phyloP scores from a whole-genome alignment of 495 filamentous ascomycete species.

The Neurospora africana region DNA sequence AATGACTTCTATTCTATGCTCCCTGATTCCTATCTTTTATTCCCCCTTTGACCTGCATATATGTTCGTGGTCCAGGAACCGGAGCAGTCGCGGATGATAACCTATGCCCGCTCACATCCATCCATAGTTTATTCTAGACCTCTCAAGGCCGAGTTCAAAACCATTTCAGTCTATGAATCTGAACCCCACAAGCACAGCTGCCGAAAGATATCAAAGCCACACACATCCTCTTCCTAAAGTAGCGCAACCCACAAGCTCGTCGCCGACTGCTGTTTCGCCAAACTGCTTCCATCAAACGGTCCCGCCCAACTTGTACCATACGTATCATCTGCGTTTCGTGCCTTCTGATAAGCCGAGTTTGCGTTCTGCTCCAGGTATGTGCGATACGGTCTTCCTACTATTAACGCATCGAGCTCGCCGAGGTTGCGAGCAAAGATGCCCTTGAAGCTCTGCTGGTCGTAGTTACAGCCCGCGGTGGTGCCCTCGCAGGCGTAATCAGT shows the following conservation, averaged over 20 bases:
- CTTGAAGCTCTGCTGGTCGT: conserved; percentile 59
- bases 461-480: conserved; percentile 36
- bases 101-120: background rate
- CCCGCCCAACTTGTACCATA: conserved; percentile 50
- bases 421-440: conserved; percentile 61
- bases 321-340: conserved; percentile 35
- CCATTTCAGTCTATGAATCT: background rate
- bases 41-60: background rate
- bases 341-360: conserved; percentile 43
- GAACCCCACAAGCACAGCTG: background rate
- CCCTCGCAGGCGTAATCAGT: conserved; percentile 45
- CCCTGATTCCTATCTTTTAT: background rate
- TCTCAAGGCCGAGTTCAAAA: background rate
- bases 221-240: background rate
- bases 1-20: background rate
- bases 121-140: background rate
- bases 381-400: conserved; percentile 36
- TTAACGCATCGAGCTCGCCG: conserved; percentile 36
- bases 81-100: background rate
- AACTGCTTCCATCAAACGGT: conserved; percentile 32
- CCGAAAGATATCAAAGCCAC: background rate
- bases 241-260: conserved; percentile 48
- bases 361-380: conserved; percentile 46
- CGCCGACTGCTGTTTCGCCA: conserved; percentile 51
- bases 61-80: background rate